These are phyloP conservation scores for Fusarium albosuccineum DNA, from an alignment of 2,329 filamentous ascomycete species.

Conservation along the genomic window DNA sequence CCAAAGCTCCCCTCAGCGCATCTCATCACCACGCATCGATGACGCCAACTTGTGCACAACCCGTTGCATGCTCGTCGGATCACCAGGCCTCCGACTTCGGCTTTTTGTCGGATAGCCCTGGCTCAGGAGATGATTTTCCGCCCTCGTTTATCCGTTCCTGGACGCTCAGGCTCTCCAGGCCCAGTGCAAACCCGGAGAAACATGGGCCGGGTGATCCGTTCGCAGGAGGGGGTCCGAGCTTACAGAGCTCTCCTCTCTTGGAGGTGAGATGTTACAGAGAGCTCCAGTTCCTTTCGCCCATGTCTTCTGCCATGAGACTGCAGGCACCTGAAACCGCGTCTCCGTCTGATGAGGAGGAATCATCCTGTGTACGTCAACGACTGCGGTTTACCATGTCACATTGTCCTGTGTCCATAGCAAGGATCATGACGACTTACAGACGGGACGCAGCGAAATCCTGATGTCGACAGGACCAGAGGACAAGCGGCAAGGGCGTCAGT, in stretches of 20 bases:
- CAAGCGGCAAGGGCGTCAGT: slow-evolving; percentile 19
- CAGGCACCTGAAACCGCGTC: background rate
- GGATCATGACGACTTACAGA: background rate
- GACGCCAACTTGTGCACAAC: slow-evolving; percentile 28
- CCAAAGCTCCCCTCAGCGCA: slow-evolving; percentile 9
- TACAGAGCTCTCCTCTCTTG: slow-evolving; percentile 13
- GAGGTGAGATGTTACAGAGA: slow-evolving; percentile 37
- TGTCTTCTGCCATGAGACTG: slow-evolving; percentile 17
- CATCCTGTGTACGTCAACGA: background rate
- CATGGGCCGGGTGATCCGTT: slow-evolving; percentile 24
- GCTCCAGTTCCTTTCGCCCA: slow-evolving; percentile 34
- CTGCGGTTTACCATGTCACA: background rate
- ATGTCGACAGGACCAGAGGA: background rate
- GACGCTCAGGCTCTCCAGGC: slow-evolving; percentile 9
- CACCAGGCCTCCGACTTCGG: slow-evolving; percentile 20
- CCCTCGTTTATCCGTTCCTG: slow-evolving; percentile 8
- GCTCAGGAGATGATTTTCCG: background rate
- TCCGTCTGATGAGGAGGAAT: slow-evolving; percentile 18
- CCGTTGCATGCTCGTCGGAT: background rate
- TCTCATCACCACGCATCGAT: slow-evolving; percentile 32
- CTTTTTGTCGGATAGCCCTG: slow-evolving; percentile 2
- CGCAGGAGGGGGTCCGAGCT: slow-evolving; percentile 26
- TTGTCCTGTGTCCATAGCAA: background rate
- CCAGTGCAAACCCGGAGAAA: slow-evolving; percentile 32
- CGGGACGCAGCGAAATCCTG: too few relatives aligned